Percentiles rank a stretch among this genome's conserved stretches.
Evolutionary conservation across 164 flowering plant genomes (phyloP).

Genomic region (Aristolochia californica): DNA sequence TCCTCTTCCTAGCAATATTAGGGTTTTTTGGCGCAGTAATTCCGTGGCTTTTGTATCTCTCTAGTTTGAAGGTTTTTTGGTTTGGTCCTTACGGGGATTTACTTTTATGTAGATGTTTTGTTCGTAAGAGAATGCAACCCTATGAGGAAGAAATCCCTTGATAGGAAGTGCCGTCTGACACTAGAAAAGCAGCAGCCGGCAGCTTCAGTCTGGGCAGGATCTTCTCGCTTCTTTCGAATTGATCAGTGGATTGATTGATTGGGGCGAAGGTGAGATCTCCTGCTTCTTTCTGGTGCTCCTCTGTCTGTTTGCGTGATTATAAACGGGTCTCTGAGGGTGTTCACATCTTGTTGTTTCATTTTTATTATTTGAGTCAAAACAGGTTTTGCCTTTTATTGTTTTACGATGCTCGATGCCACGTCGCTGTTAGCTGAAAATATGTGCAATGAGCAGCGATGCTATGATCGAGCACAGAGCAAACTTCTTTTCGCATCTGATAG

Average conservation of each 20-base stretch:
- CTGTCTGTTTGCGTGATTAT: constrained; percentile 30
- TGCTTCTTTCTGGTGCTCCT: neutral
- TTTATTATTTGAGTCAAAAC: neutral
- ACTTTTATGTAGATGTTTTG: too few species aligned
- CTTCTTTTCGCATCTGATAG: constrained; percentile 47
- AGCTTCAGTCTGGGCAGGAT: constrained; percentile 7
- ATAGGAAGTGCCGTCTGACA: constrained; percentile 55
- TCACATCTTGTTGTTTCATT: neutral
- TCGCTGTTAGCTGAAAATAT: constrained; percentile 31
- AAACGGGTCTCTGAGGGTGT: constrained; percentile 35
- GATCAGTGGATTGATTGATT: neutral
- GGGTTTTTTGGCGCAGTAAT: too few species aligned
- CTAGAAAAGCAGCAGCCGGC: constrained; percentile 15
- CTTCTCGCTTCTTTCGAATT: too few species aligned
- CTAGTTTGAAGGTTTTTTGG: too few species aligned
- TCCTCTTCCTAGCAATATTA: too few species aligned
- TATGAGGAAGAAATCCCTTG: constrained; percentile 25
- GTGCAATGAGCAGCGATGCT: constrained; percentile 48
- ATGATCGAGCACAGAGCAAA: constrained; percentile 35
- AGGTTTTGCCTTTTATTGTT: neutral
- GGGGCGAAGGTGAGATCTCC: neutral
- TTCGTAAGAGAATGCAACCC: constrained; percentile 1
- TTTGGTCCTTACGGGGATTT: too few species aligned
- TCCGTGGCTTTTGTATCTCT: too few species aligned
- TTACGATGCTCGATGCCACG: constrained; percentile 43